phyloP scores from a whole-genome alignment of 441 rosid species.

The Francoa sonchifolia region DNA sequence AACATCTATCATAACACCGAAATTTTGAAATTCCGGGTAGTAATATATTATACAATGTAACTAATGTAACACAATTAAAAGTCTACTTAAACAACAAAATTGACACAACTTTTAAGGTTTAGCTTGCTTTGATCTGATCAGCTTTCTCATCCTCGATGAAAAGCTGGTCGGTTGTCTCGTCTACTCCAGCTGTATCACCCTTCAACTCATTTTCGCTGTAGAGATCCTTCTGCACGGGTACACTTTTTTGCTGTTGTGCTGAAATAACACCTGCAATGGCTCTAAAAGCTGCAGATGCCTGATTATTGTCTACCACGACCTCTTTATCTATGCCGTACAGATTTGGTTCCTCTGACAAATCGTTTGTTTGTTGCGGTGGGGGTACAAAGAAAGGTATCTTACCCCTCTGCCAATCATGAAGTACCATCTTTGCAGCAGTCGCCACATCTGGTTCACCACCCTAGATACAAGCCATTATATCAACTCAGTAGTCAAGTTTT shows the following conservation, averaged over 20 bases:
- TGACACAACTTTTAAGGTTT: no score
- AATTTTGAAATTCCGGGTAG: no score
- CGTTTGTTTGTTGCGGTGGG: constrained; percentile 40
- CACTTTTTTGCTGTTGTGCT: constrained; percentile 59
- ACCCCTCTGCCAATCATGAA: constrained; percentile 98
- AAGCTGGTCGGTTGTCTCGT: constrained; percentile 13
- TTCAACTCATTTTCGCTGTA: constrained; percentile 46
- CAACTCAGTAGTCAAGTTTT: no score
- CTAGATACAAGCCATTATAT: constrained; percentile 19
- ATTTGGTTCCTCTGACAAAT: constrained; percentile 19
- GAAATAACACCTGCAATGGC: constrained; percentile 69
- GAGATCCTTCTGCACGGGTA: constrained; percentile 80
- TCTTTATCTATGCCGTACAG: constrained; percentile 31
- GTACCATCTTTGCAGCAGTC: constrained; percentile 89
- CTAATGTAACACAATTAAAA: no score
- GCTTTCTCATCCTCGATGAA: no score
- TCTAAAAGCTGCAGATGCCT: constrained; percentile 55
- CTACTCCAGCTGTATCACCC: constrained; percentile 22
- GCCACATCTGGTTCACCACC: constrained; percentile 85
- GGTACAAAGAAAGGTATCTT: constrained; percentile 79
- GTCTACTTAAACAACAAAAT: no score
- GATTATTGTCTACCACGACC: constrained; percentile 30
- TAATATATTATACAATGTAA: no score
- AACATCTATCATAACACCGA: no score
- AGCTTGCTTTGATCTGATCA: no score